Evolutionary conservation across 2,329 filamentous ascomycete genomes (phyloP).

Genomic region (Pyricularia sp.): DNA sequence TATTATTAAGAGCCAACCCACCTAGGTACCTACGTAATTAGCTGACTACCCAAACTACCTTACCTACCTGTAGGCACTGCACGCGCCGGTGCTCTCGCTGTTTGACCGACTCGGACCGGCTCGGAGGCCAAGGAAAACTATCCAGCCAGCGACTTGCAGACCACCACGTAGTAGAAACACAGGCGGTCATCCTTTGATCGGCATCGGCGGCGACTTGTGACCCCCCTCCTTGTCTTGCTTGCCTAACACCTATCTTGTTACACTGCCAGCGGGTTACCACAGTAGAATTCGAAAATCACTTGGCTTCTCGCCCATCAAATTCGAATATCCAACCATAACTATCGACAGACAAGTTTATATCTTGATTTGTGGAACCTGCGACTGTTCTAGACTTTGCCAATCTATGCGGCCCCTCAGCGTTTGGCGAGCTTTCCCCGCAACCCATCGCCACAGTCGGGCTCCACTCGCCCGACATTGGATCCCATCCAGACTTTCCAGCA

Average conservation of each 20-base stretch:
- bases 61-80: too few species aligned
- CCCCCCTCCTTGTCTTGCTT: not conserved
- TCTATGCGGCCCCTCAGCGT: not conserved
- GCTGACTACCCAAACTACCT: too few species aligned
- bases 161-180: too few species aligned
- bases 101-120: too few species aligned
- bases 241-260: not conserved
- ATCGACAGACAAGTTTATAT: not conserved
- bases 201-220: not conserved
- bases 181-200: not conserved
- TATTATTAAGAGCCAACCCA: too few species aligned
- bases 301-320: not conserved
- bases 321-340: not conserved
- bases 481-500: not conserved
- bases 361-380: not conserved
- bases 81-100: too few species aligned
- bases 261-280: not conserved
- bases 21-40: too few species aligned
- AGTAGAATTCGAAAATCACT: not conserved
- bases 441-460: not conserved
- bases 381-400: not conserved
- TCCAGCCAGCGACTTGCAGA: too few species aligned
- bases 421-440: not conserved
- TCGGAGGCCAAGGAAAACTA: too few species aligned
- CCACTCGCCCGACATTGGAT: not conserved